phyloP scores from a whole-genome alignment of 148 eudicot species.

The Amaranthus hypochondriacus region DNA sequence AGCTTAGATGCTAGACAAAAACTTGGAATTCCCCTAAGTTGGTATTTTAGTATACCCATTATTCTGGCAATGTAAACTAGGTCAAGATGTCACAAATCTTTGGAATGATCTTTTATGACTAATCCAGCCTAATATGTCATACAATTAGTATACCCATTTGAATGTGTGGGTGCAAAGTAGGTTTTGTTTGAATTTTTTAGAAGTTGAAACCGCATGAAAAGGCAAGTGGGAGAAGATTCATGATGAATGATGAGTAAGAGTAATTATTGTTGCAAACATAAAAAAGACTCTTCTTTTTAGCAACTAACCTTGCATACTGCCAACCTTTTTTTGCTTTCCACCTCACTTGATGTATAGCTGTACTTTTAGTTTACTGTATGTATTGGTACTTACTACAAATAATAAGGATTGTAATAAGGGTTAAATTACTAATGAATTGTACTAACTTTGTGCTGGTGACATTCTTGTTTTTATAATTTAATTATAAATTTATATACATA shows the following conservation, averaged over 20 bases:
- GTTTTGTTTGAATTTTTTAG: constrained; percentile 11
- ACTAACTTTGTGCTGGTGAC: constrained; percentile 1
- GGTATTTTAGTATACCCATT: background rate
- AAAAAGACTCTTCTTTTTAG: constrained; percentile 8
- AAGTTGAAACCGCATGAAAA: constrained; percentile 15
- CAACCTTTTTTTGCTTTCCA: constrained; percentile 11
- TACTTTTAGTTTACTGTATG: background rate
- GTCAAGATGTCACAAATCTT: background rate
- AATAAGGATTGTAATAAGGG: background rate
- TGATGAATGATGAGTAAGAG: constrained; percentile 3
- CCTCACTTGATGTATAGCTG: constrained; percentile 13
- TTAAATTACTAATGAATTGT: background rate
- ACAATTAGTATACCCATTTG: background rate
- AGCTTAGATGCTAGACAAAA: background rate
- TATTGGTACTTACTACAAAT: background rate
- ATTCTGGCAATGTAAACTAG: background rate
- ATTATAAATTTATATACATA: background rate
- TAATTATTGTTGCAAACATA: constrained; percentile 14
- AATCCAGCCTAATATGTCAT: background rate
- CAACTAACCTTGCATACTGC: constrained; percentile 20
- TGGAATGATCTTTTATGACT: background rate
- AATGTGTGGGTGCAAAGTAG: background rate
- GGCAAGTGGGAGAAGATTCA: constrained; percentile 8
- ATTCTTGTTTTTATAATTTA: constrained; percentile 10
- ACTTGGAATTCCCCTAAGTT: background rate